Base-by-base conservation (phyloP, 805 yeast species). In the Candida namnaoensis region DNA sequence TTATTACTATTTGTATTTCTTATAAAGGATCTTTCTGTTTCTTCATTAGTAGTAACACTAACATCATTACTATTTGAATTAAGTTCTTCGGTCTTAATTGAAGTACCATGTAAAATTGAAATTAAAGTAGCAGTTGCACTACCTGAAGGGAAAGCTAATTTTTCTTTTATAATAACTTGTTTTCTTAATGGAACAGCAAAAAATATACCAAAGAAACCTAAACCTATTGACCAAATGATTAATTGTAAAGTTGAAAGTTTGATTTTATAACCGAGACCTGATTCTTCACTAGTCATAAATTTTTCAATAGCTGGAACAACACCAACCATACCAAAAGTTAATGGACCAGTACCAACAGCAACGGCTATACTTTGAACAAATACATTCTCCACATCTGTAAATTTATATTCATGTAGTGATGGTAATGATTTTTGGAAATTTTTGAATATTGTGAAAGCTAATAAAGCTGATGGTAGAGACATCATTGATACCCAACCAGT, bases 401-500 rank as follows among this genome's bases (percentile, higher is more conserved):
- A 77, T 1, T 80, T 79, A 33, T 60, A 61, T 11, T 6, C 33
- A 30, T 30, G 13, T 12, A 30, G 5, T 11, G 33, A 30, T 7
- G 51, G 48, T 11, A 71, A 41, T 5, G 48, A 42, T 2, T 48
- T 39, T 24, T 69, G 67, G 3, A 82, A 51, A 5, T 77, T 64
- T 51, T 80, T 86, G 67, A 90, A 91, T 15, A 84, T 66, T 1
- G 96, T 83, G 58, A 79, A 90, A 0, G 95, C 96, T 25, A 91
- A 62, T 40, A 91, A 62, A 0, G 98, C 96, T 5, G 96, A 82
- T 0, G 99, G 98, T 41, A 91, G 67, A 23, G 96, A 85, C 99
- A 91, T 93, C 99, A 91, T 91, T 10, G 96, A 88, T 6, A 93
- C 96, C 99, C 99, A 91, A 2, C 99, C 99, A 0, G 97, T 91